phyloP scores from a whole-genome alignment of 345 rosid genomes.

The Fremontodendron californicum region DNA sequence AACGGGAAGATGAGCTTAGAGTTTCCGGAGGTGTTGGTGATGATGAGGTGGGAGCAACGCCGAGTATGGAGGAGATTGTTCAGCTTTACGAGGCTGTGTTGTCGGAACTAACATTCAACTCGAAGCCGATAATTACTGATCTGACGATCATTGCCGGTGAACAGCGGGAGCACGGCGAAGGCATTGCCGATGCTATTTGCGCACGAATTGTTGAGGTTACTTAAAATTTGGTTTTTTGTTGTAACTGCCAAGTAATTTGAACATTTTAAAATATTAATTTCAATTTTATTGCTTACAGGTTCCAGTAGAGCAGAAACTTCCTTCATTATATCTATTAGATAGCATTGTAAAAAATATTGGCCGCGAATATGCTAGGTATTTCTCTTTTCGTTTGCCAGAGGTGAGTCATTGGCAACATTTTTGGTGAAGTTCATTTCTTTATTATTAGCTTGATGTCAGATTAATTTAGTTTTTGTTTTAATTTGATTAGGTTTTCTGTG shows the following conservation, averaged over 20 bases:
- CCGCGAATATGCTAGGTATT: conserved; percentile 66
- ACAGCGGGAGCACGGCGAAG: conserved; percentile 65
- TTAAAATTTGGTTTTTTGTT: not conserved
- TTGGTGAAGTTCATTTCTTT: not conserved
- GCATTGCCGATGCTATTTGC: conserved; percentile 86
- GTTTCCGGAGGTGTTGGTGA: conserved; percentile 16
- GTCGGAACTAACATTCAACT: conserved; percentile 78
- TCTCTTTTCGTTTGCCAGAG: conserved; percentile 87
- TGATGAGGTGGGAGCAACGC: conserved; percentile 29
- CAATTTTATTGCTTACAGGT: conserved; percentile 48
- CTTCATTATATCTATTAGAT: conserved; percentile 91
- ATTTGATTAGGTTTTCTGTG: conserved; percentile 62
- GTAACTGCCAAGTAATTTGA: not conserved
- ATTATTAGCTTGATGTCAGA: not conserved
- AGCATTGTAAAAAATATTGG: conserved; percentile 96
- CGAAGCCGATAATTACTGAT: conserved; percentile 96
- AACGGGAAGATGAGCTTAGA: conserved; percentile 48
- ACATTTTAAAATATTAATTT: not conserved
- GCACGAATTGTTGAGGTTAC: conserved; percentile 85
- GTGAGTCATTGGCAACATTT: conserved; percentile 40
- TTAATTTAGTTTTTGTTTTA: conserved; percentile 14
- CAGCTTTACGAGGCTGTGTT: conserved; percentile 62
- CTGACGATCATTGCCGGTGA: conserved; percentile 96
- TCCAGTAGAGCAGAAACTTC: conserved; percentile 84
- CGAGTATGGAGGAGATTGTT: conserved; percentile 55